Conservation (phyloP, 2,329 filamentous ascomycete species). For the Helotiales sp. region DNA sequence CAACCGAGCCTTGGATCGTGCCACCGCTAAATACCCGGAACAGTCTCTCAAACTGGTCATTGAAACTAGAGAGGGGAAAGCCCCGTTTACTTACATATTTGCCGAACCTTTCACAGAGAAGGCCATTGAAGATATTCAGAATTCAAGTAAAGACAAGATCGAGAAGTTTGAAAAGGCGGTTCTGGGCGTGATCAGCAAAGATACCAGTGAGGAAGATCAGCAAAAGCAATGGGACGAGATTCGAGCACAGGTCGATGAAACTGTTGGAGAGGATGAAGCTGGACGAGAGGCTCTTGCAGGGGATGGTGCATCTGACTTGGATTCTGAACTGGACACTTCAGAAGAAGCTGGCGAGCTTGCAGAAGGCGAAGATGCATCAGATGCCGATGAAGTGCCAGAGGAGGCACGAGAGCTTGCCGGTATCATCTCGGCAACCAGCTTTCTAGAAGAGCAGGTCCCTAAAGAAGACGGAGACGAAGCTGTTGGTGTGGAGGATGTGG, state of each 20-base stretch:
- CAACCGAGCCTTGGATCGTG: constrained; percentile 78
- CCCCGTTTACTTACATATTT: constrained; percentile 84
- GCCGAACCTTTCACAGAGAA: constrained; percentile 80
- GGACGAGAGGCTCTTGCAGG: constrained; percentile 29
- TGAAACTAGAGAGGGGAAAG: constrained; percentile 67
- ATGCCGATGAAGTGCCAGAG: constrained; percentile 24
- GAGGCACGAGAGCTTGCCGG: neutral
- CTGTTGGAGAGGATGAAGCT: constrained; percentile 39
- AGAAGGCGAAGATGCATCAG: constrained; percentile 28
- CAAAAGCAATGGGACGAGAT: constrained; percentile 41
- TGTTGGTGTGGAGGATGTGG: constrained; percentile 10
- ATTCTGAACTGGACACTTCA: constrained; percentile 5
- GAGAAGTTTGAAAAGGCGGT: constrained; percentile 71
- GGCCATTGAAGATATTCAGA: constrained; percentile 77
- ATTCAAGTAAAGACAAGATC: constrained; percentile 64
- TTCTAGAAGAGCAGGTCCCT: neutral
- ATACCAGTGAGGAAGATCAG: constrained; percentile 32
- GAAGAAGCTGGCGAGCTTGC: constrained; percentile 19
- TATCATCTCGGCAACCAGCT: neutral
- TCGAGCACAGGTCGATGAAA: constrained; percentile 42
- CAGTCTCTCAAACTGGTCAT: constrained; percentile 80
- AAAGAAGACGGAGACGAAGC: constrained; percentile 12
- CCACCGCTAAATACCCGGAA: constrained; percentile 75
- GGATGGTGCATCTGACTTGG: neutral
- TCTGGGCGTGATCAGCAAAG: constrained; percentile 51